These are phyloP conservation scores for Chlamydomonas schloesseri DNA, from an alignment of 139 green algal genomes.

Conservation along the genomic window DNA sequence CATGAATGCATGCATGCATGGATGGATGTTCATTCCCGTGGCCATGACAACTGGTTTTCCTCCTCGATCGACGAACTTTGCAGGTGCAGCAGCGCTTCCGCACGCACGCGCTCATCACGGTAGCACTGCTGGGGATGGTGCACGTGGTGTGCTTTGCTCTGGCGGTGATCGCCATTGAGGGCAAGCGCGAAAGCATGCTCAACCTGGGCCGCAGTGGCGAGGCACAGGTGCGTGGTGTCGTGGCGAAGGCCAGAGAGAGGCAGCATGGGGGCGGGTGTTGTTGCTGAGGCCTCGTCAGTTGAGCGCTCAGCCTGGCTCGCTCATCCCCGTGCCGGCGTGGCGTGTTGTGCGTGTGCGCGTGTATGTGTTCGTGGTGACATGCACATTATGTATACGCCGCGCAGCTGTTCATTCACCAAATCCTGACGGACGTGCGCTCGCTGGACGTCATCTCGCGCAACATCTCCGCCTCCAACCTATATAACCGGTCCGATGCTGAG, in stretches of 20 bases:
- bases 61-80: too few relatives aligned
- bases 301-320: too few relatives aligned
- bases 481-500: background rate
- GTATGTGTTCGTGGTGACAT: too few relatives aligned
- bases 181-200: background rate
- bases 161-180: background rate
- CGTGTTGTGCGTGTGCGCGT: too few relatives aligned
- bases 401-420: background rate
- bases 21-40: too few relatives aligned
- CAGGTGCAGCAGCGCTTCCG: background rate
- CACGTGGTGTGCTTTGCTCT: conserved; percentile 2
- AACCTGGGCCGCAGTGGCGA: background rate
- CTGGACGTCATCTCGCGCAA: conserved; percentile 9
- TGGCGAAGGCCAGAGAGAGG: too few relatives aligned
- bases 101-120: background rate
- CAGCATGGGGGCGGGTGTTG: too few relatives aligned
- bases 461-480: background rate
- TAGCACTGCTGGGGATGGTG: background rate
- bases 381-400: too few relatives aligned
- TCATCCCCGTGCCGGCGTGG: too few relatives aligned
- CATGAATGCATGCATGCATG: too few relatives aligned
- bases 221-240: background rate
- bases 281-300: background rate
- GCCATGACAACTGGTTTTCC: too few relatives aligned
- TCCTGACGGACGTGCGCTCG: background rate